Percentiles rank a stretch among this genome's conserved stretches.
Conservation (phyloP, 73 alveolate genomes). For the Symbiodinium natans region DNA sequence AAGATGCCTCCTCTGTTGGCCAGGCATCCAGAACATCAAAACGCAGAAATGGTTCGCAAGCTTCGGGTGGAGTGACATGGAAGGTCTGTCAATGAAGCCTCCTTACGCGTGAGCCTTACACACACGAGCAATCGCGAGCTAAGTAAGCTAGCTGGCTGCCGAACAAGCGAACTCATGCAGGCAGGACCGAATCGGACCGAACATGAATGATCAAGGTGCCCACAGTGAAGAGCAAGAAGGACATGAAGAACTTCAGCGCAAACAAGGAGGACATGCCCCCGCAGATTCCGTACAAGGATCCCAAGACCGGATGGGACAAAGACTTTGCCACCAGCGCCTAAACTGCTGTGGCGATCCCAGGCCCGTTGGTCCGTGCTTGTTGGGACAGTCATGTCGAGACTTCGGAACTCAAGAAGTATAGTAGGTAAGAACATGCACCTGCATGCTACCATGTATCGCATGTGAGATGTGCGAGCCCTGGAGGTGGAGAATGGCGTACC, state of each 20-base stretch:
- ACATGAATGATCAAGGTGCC: slow-evolving; percentile 68
- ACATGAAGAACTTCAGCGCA: slow-evolving; percentile 89
- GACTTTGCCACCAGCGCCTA: slow-evolving; percentile 93
- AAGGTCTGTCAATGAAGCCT: slow-evolving; percentile 25
- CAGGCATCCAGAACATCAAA: slow-evolving; percentile 80
- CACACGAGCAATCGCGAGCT: neutral
- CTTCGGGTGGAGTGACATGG: slow-evolving; percentile 72
- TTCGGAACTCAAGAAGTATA: neutral
- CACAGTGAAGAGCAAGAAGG: slow-evolving; percentile 88
- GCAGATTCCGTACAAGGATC: slow-evolving; percentile 21
- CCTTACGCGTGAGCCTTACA: slow-evolving; percentile 7
- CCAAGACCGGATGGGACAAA: slow-evolving; percentile 91
- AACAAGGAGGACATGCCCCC: slow-evolving; percentile 94
- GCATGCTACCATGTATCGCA: neutral
- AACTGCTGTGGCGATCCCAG: neutral
- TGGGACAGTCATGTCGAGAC: neutral
- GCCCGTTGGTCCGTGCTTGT: neutral
- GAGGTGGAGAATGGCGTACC: too few relatives aligned
- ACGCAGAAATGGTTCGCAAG: slow-evolving; percentile 46
- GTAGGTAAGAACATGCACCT: neutral
- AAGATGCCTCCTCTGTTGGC: neutral
- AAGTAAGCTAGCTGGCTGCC: too few relatives aligned
- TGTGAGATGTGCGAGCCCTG: too few relatives aligned
- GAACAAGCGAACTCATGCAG: neutral
- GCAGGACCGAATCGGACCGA: too few relatives aligned